Percentiles rank a stretch among this genome's conserved stretches.
phyloP scores from a whole-genome alignment of 768 basidiomycete genomes.

The Lactarius tabidus region DNA sequence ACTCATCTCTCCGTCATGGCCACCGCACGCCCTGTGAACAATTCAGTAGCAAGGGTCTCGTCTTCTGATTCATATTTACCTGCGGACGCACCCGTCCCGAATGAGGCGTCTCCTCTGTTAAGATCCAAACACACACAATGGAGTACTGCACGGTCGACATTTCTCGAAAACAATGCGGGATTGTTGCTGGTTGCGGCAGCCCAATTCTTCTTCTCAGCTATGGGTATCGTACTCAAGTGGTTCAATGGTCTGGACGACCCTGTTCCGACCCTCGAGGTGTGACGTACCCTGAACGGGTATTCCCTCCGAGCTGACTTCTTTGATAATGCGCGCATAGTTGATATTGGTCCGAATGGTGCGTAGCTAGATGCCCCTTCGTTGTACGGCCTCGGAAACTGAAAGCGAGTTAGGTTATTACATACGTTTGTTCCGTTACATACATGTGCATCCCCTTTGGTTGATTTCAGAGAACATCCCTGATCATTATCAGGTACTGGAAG shows the following conservation, averaged over 20 bases:
- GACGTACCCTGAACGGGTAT: background rate
- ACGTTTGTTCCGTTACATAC: background rate
- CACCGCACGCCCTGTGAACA: background rate
- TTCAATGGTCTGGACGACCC: background rate
- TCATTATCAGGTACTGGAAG: background rate
- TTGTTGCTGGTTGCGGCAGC: background rate
- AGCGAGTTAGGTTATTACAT: background rate
- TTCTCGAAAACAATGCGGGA: background rate
- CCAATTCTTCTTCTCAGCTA: background rate
- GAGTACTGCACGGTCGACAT: background rate
- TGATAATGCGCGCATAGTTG: background rate
- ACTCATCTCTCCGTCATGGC: background rate
- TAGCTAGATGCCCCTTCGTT: background rate
- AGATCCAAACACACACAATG: background rate
- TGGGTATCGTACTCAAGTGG: background rate
- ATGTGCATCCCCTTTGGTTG: background rate
- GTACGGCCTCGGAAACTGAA: background rate
- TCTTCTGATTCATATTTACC: background rate
- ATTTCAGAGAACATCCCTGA: background rate
- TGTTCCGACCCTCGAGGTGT: background rate
- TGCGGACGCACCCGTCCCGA: background rate
- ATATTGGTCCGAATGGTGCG: background rate
- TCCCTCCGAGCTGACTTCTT: background rate
- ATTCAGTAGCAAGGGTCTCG: background rate
- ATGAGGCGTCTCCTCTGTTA: background rate